phyloP scores from a whole-genome alignment of 176 grass and related monocot genomes.

The Hsuehochloa calcarea region DNA sequence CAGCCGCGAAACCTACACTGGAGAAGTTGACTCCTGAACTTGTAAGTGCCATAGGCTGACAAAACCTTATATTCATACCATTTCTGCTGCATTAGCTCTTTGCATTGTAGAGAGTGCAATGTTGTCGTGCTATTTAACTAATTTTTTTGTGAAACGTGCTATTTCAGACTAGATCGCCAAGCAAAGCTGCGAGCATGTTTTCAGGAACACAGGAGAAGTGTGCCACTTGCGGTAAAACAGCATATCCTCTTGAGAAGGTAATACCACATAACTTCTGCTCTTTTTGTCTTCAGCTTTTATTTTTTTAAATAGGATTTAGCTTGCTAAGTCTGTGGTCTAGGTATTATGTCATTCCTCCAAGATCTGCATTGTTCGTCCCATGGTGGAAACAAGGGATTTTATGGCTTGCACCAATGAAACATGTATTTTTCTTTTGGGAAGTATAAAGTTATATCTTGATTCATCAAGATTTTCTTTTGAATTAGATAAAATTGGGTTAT shows the following conservation, averaged over 20 bases:
- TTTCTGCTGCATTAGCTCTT: neutral
- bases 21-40: slow-evolving; percentile 64
- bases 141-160: neutral
- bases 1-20: slow-evolving; percentile 61
- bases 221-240: slow-evolving; percentile 90
- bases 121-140: neutral
- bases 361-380: neutral
- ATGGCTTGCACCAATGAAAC: neutral
- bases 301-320: neutral
- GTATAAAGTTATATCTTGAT: neutral
- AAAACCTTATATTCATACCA: neutral
- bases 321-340: neutral
- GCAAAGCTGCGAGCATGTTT: slow-evolving; percentile 92
- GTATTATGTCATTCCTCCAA: neutral
- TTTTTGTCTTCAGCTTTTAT: neutral
- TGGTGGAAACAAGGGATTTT: neutral
- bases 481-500: neutral
- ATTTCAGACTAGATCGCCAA: slow-evolving; percentile 80
- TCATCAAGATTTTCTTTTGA: neutral
- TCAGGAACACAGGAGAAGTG: slow-evolving; percentile 98
- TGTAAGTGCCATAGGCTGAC: slow-evolving; percentile 25
- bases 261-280: neutral
- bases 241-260: slow-evolving; percentile 99
- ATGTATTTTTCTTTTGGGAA: neutral
- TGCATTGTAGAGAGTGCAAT: neutral